Evolutionary conservation across 176 grass and related monocot genomes (phyloP).

Genomic region (Calamus simplicifolius): DNA sequence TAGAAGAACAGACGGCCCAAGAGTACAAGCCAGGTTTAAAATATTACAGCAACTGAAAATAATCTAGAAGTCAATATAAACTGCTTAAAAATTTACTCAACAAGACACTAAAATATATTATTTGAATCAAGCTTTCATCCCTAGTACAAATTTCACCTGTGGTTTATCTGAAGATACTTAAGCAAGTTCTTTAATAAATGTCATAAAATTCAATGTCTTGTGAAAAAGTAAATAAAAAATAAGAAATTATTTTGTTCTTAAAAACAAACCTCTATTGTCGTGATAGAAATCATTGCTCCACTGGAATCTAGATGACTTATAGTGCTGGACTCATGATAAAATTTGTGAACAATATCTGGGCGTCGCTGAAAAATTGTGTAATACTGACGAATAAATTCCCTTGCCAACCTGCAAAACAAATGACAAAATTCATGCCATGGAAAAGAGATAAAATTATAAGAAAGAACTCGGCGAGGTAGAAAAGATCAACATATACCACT

Average conservation of each 20-base stretch:
- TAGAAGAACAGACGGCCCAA: too few species aligned
- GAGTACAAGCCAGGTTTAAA: too few species aligned
- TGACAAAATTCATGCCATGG: background rate
- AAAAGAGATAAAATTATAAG: too few species aligned
- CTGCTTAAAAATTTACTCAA: too few species aligned
- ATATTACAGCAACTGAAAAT: too few species aligned
- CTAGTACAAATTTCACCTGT: too few species aligned
- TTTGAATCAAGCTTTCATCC: too few species aligned
- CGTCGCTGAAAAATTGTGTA: slow-evolving; percentile 62
- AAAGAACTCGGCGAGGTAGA: too few species aligned
- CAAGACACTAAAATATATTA: too few species aligned
- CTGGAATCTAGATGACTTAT: slow-evolving; percentile 41
- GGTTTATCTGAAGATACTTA: too few species aligned
- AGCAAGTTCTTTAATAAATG: too few species aligned
- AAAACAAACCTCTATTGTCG: slow-evolving; percentile 54
- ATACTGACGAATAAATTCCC: slow-evolving; percentile 85
- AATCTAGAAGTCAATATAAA: too few species aligned
- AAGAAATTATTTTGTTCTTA: background rate
- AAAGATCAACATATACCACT: slow-evolving; percentile 8
- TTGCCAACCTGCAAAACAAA: slow-evolving; percentile 41
- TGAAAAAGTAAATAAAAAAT: background rate
- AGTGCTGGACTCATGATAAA: slow-evolving; percentile 75
- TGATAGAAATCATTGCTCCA: slow-evolving; percentile 49
- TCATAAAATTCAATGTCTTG: background rate
- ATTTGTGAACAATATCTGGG: slow-evolving; percentile 70